Evolutionary conservation across 2,329 filamentous ascomycete species (phyloP), one percentile per base, ranked within the genome.

Genomic region (Trichoderma simmonsii): DNA sequence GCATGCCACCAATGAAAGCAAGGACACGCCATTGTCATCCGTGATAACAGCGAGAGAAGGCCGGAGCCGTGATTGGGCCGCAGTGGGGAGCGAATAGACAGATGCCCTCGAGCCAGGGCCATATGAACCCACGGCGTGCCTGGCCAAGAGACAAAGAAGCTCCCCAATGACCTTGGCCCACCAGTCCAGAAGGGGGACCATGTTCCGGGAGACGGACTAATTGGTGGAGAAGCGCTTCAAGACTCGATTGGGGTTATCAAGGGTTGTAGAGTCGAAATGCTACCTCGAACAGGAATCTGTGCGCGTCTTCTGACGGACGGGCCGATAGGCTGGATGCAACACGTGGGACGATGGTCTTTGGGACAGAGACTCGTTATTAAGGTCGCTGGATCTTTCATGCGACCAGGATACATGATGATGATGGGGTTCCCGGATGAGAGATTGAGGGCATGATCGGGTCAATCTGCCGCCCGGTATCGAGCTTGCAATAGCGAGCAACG

Each of bases 251-350:
- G 56, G 39, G 56, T 71, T 66, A 60, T 57, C 60, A 71, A 59
- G 61, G 61, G 61, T 43, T 60, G 30, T 30, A n/a, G 30, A 56
- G 61, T 51, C 51, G 32, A 36, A 57, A 72, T 73, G 62, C 62
- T 61, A 73, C 57, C 69, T 71, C 26, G 63, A 57, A 59, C 62
- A 71, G 71, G 62, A 71, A 63, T 71, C 68, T 73, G 60, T 26
- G 30, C 36, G 48, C 54, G 61, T 71, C 71, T 71, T 66, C 71
- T 73, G 71, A 71, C 56, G 61, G 71, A 71, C 48, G 71, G 71
- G 68, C 71, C 71, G 71, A 73, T 71, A 71, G 71, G 71, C 64
- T 43, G 56, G 68, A 71, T 36, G 71, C 62, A 21, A 67, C 71
- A 73, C 71, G 71, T 73, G 71, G 61, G 63, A 68, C 28, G 21